Conservation (phyloP, 352 stramenopile species). For the Chrysophaeum taylorii region DNA sequence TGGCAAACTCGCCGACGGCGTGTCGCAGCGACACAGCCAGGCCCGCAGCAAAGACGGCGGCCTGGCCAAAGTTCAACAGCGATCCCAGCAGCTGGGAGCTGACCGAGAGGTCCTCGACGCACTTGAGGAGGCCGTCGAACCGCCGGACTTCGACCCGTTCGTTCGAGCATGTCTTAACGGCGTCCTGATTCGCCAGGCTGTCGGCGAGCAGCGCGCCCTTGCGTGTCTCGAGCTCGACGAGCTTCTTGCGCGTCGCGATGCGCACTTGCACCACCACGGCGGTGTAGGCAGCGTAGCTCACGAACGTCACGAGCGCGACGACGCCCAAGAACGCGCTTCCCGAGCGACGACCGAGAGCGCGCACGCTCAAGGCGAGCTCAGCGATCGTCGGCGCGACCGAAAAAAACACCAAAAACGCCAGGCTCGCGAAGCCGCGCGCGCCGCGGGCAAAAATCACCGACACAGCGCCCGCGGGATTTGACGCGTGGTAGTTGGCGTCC, state of each 20-base stretch:
- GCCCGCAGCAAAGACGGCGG: slow-evolving; percentile 58
- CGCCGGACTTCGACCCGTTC: slow-evolving; percentile 50
- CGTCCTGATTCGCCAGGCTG: slow-evolving; percentile 69
- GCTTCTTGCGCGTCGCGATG: slow-evolving; percentile 56
- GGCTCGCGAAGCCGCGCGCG: slow-evolving; percentile 60
- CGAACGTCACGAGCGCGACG: slow-evolving; percentile 50
- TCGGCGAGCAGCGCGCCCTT: slow-evolving; percentile 57
- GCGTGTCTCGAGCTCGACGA: slow-evolving; percentile 59
- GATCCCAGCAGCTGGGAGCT: slow-evolving; percentile 28
- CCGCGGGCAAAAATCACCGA: slow-evolving; percentile 59
- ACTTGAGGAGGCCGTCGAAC: slow-evolving; percentile 45
- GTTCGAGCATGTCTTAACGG: slow-evolving; percentile 63
- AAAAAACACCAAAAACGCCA: slow-evolving; percentile 61
- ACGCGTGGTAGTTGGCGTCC: slow-evolving; percentile 61
- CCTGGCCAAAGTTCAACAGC: slow-evolving; percentile 61
- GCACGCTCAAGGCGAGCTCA: slow-evolving; percentile 56
- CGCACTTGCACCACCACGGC: slow-evolving; percentile 57
- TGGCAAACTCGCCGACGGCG: slow-evolving; percentile 31
- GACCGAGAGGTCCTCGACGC: neutral
- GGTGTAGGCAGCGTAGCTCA: slow-evolving; percentile 54
- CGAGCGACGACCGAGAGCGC: slow-evolving; percentile 57
- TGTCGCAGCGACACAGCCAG: slow-evolving; percentile 63
- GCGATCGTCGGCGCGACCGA: slow-evolving; percentile 56
- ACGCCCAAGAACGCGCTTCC: slow-evolving; percentile 36
- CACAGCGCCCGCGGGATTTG: slow-evolving; percentile 56